These are phyloP conservation scores for Coniochaeta ligniaria DNA, from an alignment of 2,329 filamentous ascomycete species.

Conservation along the genomic window DNA sequence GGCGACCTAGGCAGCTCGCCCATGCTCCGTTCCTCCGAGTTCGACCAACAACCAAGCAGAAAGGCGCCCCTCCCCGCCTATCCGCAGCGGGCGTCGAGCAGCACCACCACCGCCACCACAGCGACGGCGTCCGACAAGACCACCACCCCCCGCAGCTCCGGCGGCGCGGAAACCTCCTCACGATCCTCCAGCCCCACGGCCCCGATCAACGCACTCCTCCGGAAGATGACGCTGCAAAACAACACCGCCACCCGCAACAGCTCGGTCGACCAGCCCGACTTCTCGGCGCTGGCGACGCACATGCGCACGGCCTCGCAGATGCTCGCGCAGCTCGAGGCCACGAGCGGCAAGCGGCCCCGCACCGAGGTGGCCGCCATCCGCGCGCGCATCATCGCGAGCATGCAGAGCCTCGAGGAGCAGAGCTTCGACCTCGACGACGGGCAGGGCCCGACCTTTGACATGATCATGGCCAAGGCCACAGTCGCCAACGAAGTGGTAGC, in stretches of 20 bases:
- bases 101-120: constrained; percentile 48
- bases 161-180: constrained; percentile 57
- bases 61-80: constrained; percentile 22
- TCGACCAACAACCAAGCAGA: constrained; percentile 22
- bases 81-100: constrained; percentile 52
- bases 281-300: constrained; percentile 75
- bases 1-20: constrained; percentile 72
- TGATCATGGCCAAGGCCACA: constrained; percentile 69
- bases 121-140: constrained; percentile 52
- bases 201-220: constrained; percentile 40
- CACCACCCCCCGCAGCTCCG: constrained; percentile 59
- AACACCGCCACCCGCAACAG: constrained; percentile 48
- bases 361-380: constrained; percentile 78
- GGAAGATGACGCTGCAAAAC: constrained; percentile 53
- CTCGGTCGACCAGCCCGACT: constrained; percentile 65
- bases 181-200: constrained; percentile 59
- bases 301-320: constrained; percentile 85
- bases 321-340: constrained; percentile 76
- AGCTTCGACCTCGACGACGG: constrained; percentile 70
- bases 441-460: constrained; percentile 70
- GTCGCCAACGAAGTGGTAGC: constrained; percentile 34
- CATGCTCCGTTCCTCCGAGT: constrained; percentile 52
- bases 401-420: constrained; percentile 82
- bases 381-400: constrained; percentile 81
- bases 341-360: constrained; percentile 70